Evolutionary conservation across 2,329 filamentous ascomycete genomes (phyloP).

Genomic region (Ascochyta fabae): DNA sequence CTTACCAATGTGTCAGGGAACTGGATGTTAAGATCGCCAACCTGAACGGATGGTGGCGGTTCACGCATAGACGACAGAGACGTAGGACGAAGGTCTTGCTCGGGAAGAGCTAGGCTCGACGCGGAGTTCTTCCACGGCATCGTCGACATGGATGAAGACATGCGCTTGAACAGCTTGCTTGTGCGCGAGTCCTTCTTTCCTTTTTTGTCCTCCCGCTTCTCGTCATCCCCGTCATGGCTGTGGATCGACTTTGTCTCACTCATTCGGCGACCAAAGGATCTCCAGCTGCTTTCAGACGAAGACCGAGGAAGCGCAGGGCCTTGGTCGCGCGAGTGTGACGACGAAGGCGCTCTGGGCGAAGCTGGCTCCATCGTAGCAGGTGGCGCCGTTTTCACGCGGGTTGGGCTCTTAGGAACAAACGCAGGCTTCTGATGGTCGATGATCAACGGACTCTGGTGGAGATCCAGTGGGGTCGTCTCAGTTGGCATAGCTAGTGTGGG

Average conservation of each 20-base stretch:
- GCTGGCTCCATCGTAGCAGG: constrained; percentile 32
- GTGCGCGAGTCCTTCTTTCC: constrained; percentile 63
- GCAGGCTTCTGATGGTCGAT: constrained; percentile 65
- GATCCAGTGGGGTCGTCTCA: constrained; percentile 61
- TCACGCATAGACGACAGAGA: constrained; percentile 45
- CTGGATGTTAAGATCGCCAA: constrained; percentile 94
- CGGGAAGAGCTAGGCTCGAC: constrained; percentile 48
- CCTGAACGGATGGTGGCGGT: constrained; percentile 65
- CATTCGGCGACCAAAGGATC: constrained; percentile 45
- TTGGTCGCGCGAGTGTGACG: constrained; percentile 42
- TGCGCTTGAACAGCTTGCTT: constrained; percentile 69
- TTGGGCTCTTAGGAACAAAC: constrained; percentile 33
- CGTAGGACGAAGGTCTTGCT: constrained; percentile 42
- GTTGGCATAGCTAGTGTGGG: constrained; percentile 44
- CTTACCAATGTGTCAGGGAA: constrained; percentile 85
- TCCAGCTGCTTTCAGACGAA: constrained; percentile 51
- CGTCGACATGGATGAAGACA: constrained; percentile 65
- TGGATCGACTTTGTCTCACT: constrained; percentile 45
- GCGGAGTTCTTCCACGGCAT: constrained; percentile 59
- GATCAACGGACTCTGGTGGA: constrained; percentile 64
- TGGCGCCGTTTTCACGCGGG: constrained; percentile 29
- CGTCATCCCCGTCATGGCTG: constrained; percentile 47
- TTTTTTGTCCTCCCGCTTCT: constrained; percentile 51
- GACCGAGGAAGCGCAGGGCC: constrained; percentile 41
- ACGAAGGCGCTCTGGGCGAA: constrained; percentile 40